Evolutionary conservation across 352 stramenopile genomes (phyloP).

Genomic region (Thraustochytrium striatum): DNA sequence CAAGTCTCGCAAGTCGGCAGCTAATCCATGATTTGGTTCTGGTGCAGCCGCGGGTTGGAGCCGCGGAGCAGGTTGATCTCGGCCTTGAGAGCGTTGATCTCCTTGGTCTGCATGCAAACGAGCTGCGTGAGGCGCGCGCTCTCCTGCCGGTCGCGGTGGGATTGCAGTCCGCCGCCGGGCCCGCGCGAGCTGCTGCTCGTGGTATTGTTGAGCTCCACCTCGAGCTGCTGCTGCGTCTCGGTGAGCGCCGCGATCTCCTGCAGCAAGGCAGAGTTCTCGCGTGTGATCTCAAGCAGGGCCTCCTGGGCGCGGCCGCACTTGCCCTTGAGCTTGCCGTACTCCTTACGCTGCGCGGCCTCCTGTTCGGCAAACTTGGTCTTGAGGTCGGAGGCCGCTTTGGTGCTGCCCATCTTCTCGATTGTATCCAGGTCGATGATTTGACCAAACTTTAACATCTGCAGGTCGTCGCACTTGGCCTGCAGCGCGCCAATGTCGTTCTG

Average conservation of each 20-base stretch:
- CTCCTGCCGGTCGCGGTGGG: slow-evolving; percentile 70
- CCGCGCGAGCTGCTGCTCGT: slow-evolving; percentile 11
- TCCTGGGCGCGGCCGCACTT: slow-evolving; percentile 58
- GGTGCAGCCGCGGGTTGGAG: slow-evolving; percentile 8
- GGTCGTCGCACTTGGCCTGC: slow-evolving; percentile 52
- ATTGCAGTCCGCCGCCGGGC: neutral
- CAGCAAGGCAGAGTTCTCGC: slow-evolving; percentile 76
- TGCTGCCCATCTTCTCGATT: slow-evolving; percentile 73
- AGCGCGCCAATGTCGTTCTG: slow-evolving; percentile 68
- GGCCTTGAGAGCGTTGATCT: slow-evolving; percentile 81
- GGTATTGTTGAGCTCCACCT: slow-evolving; percentile 70
- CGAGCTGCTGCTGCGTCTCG: slow-evolving; percentile 69
- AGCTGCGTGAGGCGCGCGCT: slow-evolving; percentile 77
- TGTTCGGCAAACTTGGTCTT: slow-evolving; percentile 67
- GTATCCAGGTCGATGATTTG: slow-evolving; percentile 63
- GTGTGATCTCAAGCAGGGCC: slow-evolving; percentile 69
- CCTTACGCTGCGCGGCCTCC: slow-evolving; percentile 67
- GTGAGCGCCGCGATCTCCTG: slow-evolving; percentile 69
- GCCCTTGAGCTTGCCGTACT: slow-evolving; percentile 49
- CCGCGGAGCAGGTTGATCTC: slow-evolving; percentile 73
- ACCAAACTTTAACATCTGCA: slow-evolving; percentile 64
- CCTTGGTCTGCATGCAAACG: slow-evolving; percentile 80
- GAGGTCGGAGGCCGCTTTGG: slow-evolving; percentile 67
- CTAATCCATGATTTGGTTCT: slow-evolving; percentile 38
- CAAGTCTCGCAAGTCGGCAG: neutral